Conservation (phyloP, 768 basidiomycete genomes). For the Auriscalpium microsporum region DNA sequence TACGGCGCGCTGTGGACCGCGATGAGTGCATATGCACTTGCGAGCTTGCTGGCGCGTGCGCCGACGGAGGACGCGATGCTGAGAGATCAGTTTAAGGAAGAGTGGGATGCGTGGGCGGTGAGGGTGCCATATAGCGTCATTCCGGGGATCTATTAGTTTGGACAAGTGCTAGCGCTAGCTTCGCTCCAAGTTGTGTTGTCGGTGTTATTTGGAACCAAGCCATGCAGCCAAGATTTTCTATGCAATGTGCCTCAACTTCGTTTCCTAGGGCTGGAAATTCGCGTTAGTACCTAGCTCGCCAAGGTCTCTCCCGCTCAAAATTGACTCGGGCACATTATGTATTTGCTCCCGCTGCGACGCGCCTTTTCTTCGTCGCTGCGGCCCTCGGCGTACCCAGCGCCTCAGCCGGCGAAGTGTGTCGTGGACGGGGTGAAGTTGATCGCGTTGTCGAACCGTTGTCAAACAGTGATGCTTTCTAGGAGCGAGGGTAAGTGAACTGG, state of each 20-base stretch:
- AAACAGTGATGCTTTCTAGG: too few species aligned
- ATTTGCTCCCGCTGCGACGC: neutral
- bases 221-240: too few species aligned
- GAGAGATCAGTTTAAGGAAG: slow-evolving; percentile 7
- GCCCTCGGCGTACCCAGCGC: neutral
- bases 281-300: too few species aligned
- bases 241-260: too few species aligned
- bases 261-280: too few species aligned
- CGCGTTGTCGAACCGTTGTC: slow-evolving; percentile 18
- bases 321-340: too few species aligned
- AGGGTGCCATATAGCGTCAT: slow-evolving; percentile 10
- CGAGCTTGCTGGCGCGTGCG: slow-evolving; percentile 7
- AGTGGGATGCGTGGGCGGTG: slow-evolving; percentile 13
- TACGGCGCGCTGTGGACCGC: slow-evolving; percentile 7
- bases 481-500: too few species aligned
- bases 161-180: too few species aligned
- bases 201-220: too few species aligned
- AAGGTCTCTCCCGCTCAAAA: too few species aligned
- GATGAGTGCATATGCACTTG: slow-evolving; percentile 10
- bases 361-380: neutral
- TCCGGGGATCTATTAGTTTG: slow-evolving; percentile 11
- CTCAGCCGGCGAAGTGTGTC: neutral
- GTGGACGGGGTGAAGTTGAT: slow-evolving; percentile 14
- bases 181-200: too few species aligned
- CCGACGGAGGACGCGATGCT: slow-evolving; percentile 8